Evolutionary conservation across 352 stramenopile genomes (phyloP), one percentile per base, ranked within the genome.

Genomic region (Hyaloperonospora brassicae): DNA sequence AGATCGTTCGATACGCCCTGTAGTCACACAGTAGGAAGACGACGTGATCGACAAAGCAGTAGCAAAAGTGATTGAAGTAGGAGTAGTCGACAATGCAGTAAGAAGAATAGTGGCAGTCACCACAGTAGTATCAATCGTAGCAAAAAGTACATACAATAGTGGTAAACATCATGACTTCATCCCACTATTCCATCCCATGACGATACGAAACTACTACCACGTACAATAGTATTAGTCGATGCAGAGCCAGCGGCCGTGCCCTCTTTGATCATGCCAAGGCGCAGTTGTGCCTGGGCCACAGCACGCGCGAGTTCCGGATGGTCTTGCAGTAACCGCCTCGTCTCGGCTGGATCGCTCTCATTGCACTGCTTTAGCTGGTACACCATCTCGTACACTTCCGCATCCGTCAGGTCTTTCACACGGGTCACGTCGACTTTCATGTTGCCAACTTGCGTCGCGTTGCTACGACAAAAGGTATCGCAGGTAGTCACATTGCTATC

Each of bases 281-380:
- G 79, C 22, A 91, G 72, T 61, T 87, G 77, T 42, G 72, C 71
- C 58, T 91, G 78, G 11, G 74, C 76, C 30, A 91, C 62, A 12
- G 80, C 80, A 41, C 80, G 72, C 36, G 80, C 75, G 47, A 88
- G 77, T 58, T 91, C 78, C 23, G 79, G 73, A 39, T 91, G 75
- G 48, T 89, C 78, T 56, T 88, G 77, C 42, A 91, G 64, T 55
- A 91, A 59, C 1, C 75, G 64, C 11, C 77, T 62, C 49, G 72
- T 87, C 58, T 87, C 80, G 30, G 75, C 80, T 0, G 80, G 76
- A 11, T 81, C 79, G 55, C 74, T 86, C 63, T 91, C 78, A 64
- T 86, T 87, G 56, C 78, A 88, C 62, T 86, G 73, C 56, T 87
- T 86, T 42, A 91, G 62, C 58, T 88, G 75, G 61, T 82, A 84